These are phyloP conservation scores for Boechera retrofracta DNA, from an alignment of 345 rosid species.

Conservation along the genomic window DNA sequence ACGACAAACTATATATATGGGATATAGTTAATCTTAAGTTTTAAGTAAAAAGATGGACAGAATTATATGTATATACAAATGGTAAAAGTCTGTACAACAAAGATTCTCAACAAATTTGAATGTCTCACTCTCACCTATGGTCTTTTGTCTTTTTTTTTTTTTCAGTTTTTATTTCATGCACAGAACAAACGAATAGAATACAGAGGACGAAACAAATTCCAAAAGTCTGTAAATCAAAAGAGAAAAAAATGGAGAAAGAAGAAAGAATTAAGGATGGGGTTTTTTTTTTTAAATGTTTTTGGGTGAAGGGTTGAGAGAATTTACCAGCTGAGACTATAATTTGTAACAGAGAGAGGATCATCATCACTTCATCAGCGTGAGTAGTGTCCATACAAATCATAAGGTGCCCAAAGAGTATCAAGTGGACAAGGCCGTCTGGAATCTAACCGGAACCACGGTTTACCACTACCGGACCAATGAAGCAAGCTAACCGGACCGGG, in stretches of 20 bases:
- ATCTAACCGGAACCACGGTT: slow-evolving; percentile 94
- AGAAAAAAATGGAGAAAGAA: neutral
- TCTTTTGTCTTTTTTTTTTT: neutral
- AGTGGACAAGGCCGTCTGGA: slow-evolving; percentile 80
- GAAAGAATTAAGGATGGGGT: slow-evolving; percentile 22
- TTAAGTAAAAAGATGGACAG: slow-evolving; percentile 3
- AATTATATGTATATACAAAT: neutral
- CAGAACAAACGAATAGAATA: slow-evolving; percentile 45
- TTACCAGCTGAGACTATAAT: slow-evolving; percentile 39
- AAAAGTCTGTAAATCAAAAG: slow-evolving; percentile 1
- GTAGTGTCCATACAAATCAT: slow-evolving; percentile 72
- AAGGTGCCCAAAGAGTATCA: slow-evolving; percentile 86
- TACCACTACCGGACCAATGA: slow-evolving; percentile 99
- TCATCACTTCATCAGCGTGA: slow-evolving; percentile 37
- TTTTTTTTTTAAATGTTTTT: neutral
- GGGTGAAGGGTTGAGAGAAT: slow-evolving; percentile 28
- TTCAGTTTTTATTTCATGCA: slow-evolving; percentile 23
- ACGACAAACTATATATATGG: slow-evolving; percentile 6
- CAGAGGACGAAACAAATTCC: slow-evolving; percentile 39
- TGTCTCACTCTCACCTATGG: slow-evolving; percentile 32
- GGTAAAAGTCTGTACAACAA: slow-evolving; percentile 33
- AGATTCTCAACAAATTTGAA: slow-evolving; percentile 38
- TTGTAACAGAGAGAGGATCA: neutral
- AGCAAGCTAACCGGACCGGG: slow-evolving; percentile 91
- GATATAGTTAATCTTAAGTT: neutral